phyloP scores from a whole-genome alignment of 305 asterid genomes.

The Solanum chacoense region DNA sequence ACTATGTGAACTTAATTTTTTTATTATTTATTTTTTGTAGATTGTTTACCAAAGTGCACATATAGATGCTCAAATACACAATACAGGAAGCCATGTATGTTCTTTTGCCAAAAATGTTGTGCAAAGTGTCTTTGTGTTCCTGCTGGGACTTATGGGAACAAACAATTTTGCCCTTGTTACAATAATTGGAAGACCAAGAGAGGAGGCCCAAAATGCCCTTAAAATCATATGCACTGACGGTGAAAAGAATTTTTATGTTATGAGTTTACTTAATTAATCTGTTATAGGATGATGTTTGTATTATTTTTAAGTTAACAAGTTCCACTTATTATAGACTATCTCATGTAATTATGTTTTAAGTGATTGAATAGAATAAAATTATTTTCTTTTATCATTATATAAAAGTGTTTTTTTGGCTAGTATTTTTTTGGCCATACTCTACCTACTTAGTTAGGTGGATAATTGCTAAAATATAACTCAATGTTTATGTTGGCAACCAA shows the following conservation, averaged over 20 bases:
- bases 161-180: constrained; percentile 72
- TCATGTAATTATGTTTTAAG: neutral
- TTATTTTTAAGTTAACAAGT: neutral
- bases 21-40: constrained; percentile 15
- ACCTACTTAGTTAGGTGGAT: neutral
- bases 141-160: constrained; percentile 78
- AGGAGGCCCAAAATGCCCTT: constrained; percentile 84
- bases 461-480: neutral
- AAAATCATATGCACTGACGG: neutral
- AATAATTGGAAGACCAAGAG: constrained; percentile 85
- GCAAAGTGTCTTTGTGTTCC: constrained; percentile 66
- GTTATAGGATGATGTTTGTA: neutral
- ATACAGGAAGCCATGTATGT: constrained; percentile 76
- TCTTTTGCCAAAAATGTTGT: constrained; percentile 68
- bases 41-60: constrained; percentile 39
- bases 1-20: neutral
- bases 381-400: neutral
- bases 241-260: neutral
- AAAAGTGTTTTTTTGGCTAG: neutral
- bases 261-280: neutral
- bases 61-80: constrained; percentile 64
- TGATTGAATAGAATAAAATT: neutral
- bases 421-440: neutral
- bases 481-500: neutral
- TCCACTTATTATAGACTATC: neutral